Conservation (phyloP, 352 stramenopile genomes). For the Phytophthora foliorum region DNA sequence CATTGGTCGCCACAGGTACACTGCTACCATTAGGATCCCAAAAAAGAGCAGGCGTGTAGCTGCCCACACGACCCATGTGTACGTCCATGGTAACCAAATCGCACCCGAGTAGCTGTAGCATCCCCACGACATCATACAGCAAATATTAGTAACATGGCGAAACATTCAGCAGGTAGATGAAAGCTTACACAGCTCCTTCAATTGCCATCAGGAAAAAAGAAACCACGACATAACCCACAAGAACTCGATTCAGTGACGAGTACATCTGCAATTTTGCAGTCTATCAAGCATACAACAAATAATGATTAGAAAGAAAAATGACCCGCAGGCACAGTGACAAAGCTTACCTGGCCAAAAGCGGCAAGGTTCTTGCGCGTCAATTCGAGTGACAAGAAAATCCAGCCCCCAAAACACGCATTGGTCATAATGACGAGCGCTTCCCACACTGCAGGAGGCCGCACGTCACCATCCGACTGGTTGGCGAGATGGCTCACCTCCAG, state of each 20-base stretch:
- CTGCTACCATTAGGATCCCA: slow-evolving; percentile 65
- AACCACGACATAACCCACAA: slow-evolving; percentile 68
- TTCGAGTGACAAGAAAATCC: slow-evolving; percentile 87
- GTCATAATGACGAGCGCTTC: slow-evolving; percentile 82
- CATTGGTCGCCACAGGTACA: slow-evolving; percentile 81
- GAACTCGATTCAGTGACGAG: slow-evolving; percentile 58
- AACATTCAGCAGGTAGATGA: not conserved
- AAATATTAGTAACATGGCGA: not conserved
- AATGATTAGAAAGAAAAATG: not conserved
- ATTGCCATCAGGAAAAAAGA: slow-evolving; percentile 83
- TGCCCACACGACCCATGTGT: slow-evolving; percentile 85
- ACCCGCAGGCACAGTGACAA: not conserved
- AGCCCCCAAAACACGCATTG: slow-evolving; percentile 85
- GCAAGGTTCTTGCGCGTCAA: slow-evolving; percentile 86
- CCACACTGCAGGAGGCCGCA: slow-evolving; percentile 74
- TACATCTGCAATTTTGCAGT: slow-evolving; percentile 87
- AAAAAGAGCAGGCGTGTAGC: slow-evolving; percentile 81
- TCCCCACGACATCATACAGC: not conserved
- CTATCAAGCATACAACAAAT: slow-evolving; percentile 27
- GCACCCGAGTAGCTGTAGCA: slow-evolving; percentile 71
- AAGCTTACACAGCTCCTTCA: slow-evolving; percentile 82
- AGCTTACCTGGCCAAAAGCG: slow-evolving; percentile 74
- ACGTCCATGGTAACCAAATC: slow-evolving; percentile 72
- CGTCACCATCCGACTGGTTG: slow-evolving; percentile 80
- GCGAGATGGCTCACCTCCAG: slow-evolving; percentile 84